These are phyloP conservation scores for Russula brevipes DNA, from an alignment of 768 basidiomycete species.

Conservation along the genomic window DNA sequence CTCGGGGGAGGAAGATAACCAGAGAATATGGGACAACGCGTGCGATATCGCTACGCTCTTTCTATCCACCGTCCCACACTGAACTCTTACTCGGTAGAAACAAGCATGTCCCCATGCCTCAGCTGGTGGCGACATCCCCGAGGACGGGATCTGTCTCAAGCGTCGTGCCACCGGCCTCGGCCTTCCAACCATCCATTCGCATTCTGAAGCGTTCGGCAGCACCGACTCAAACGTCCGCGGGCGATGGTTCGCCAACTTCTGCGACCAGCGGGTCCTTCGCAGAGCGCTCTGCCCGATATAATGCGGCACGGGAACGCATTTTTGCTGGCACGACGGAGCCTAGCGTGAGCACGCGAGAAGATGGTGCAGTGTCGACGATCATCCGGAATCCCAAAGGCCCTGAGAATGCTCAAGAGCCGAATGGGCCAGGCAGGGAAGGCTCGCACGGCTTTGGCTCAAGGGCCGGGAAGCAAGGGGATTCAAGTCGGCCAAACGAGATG, in stretches of 20 bases:
- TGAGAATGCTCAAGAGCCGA: not conserved
- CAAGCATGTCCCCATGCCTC: slow-evolving; percentile 60
- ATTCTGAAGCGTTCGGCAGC: slow-evolving; percentile 60
- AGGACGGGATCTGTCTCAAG: slow-evolving; percentile 33
- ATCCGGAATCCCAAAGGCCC: slow-evolving; percentile 24
- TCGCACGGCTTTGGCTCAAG: slow-evolving; percentile 17
- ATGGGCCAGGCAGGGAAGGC: slow-evolving; percentile 8
- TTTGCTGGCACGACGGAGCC: slow-evolving; percentile 38
- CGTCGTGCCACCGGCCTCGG: slow-evolving; percentile 47
- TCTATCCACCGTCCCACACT: not conserved
- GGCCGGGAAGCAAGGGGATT: slow-evolving; percentile 1
- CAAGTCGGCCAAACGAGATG: not conserved
- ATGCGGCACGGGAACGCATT: slow-evolving; percentile 68
- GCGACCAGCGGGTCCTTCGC: slow-evolving; percentile 40
- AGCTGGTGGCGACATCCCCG: slow-evolving; percentile 44
- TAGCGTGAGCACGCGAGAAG: not conserved
- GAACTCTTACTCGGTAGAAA: slow-evolving; percentile 40
- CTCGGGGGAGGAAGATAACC: slow-evolving; percentile 40
- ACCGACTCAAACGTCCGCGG: slow-evolving; percentile 23
- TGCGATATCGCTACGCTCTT: slow-evolving; percentile 37
- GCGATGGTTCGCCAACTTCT: slow-evolving; percentile 24
- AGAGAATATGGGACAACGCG: slow-evolving; percentile 67
- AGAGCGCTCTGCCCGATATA: slow-evolving; percentile 68
- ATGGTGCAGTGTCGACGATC: not conserved
- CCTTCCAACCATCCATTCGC: slow-evolving; percentile 57